These are phyloP conservation scores for Podaxis sp. DNA, from an alignment of 768 basidiomycete genomes.

Conservation along the genomic window DNA sequence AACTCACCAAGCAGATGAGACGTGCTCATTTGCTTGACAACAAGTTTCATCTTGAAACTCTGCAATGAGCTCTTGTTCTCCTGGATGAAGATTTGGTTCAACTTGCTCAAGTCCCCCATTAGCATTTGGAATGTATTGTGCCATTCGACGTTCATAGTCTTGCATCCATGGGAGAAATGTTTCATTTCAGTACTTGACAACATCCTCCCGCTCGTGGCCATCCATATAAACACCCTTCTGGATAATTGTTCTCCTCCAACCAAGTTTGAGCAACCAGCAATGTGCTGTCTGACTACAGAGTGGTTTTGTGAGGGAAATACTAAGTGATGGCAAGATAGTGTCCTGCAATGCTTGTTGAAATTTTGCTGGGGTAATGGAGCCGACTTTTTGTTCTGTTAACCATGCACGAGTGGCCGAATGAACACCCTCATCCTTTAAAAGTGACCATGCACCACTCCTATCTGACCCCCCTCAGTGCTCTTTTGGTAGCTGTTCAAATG, in stretches of 20 bases:
- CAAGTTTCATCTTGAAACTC: constrained; percentile 32
- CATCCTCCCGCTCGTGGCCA: constrained; percentile 31
- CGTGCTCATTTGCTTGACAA: constrained; percentile 28
- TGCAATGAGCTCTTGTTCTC: constrained; percentile 27
- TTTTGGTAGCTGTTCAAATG: constrained; percentile 29
- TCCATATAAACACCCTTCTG: constrained; percentile 33
- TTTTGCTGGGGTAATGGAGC: constrained; percentile 28
- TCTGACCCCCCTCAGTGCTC: constrained; percentile 26
- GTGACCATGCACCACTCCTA: constrained; percentile 5
- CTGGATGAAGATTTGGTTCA: constrained; percentile 21
- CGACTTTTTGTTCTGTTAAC: constrained; percentile 30
- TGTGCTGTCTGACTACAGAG: constrained; percentile 32
- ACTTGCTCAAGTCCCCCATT: constrained; percentile 21
- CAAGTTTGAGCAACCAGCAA: constrained; percentile 37
- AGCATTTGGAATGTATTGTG: constrained; percentile 12
- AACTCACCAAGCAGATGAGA: constrained; percentile 16
- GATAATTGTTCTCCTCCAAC: constrained; percentile 26
- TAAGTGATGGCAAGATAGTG: constrained; percentile 30
- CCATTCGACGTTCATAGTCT: constrained; percentile 20
- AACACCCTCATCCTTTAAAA: constrained; percentile 26
- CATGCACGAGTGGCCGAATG: constrained; percentile 31
- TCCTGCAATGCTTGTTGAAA: constrained; percentile 28
- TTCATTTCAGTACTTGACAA: constrained; percentile 30
- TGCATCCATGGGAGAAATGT: constrained; percentile 28
- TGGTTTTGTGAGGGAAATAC: constrained; percentile 24